These are phyloP conservation scores for Pseudoscleropodium purum DNA, from an alignment of 225 moss, liverwort and hornwort species.

Conservation along the genomic window DNA sequence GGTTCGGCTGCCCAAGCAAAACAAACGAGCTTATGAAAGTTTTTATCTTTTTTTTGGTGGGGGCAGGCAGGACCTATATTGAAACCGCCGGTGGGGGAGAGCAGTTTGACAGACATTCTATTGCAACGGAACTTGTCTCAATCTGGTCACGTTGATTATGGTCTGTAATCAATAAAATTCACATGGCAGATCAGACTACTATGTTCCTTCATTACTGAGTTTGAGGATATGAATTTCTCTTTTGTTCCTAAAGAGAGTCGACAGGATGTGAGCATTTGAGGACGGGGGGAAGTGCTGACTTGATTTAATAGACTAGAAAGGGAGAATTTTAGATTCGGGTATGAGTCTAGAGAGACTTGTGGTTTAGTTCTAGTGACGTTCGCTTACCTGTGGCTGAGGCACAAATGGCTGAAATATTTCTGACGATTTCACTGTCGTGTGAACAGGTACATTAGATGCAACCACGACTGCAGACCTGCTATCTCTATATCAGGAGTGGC, in stretches of 20 bases:
- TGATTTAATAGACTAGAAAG: not conserved
- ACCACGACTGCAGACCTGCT: slow-evolving; percentile 50
- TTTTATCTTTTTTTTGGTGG: slow-evolving; percentile 18
- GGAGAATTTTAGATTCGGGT: not conserved
- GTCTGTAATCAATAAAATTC: slow-evolving; percentile 36
- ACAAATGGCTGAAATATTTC: not conserved
- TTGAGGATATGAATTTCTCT: not conserved
- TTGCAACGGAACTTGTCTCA: slow-evolving; percentile 57
- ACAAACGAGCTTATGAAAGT: slow-evolving; percentile 8
- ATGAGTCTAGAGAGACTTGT: not conserved
- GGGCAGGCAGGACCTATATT: slow-evolving; percentile 69
- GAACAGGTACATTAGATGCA: slow-evolving; percentile 65
- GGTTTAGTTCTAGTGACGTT: not conserved
- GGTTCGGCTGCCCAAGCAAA: slow-evolving; percentile 13
- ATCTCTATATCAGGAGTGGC: slow-evolving; percentile 73
- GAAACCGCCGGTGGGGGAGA: slow-evolving; percentile 66
- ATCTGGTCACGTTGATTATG: slow-evolving; percentile 61
- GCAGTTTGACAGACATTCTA: slow-evolving; percentile 71
- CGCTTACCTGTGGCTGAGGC: not conserved
- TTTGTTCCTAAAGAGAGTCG: not conserved
- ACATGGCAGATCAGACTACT: not conserved
- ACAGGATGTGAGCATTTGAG: not conserved
- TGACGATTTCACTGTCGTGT: not conserved
- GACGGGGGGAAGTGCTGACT: not conserved
- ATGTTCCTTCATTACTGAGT: not conserved